Evolutionary conservation across 805 yeast species (phyloP), one percentile per base, ranked within the genome.

Genomic region (Blastobotrys peoriensis): DNA sequence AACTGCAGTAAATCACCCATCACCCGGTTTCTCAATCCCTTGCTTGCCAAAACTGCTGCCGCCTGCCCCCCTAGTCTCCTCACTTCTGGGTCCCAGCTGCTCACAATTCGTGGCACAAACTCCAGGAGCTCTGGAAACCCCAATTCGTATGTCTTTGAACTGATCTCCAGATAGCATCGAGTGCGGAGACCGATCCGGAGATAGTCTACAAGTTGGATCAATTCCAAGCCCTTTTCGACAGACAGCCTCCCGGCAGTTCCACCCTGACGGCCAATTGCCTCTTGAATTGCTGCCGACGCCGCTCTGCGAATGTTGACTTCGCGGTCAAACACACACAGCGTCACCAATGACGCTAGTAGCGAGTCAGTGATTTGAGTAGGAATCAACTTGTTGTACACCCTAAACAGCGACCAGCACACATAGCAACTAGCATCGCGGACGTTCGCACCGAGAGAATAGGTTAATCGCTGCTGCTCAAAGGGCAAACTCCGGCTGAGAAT

Each of bases 361-460:
- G 46, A 17, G 1, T 41, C 41, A 1, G 58, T 43, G 1, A 50
- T 16, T 6, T 38, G 28, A 21, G 54, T 40, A 0, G 54, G 27
- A 0, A 52, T 52, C 1, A 56, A 39, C 1, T 36, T 43, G 35
- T 45, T 64, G 54, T 57, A 65, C 10, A 64, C 64, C 51, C 83
- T 71, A 28, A 76, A 70, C 15, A 83, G 43, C 0, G 95, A 75
- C 98, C 98, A 89, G n/a, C 78, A 64, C 0, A 85, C 76, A 56
- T 83, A 89, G 61, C 94, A 84, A 0, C 91, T 78, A 0, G 96
- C 79, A 61, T 89, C 98, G 46, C 95, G 71, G 1, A 91, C 73
- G 52, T 81, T 86, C 2, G 75, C 63, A 0, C 95, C 95, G 4
- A 75, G 59, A 0, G 78, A 65, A 18, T 68, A 65, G 0, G 79